phyloP scores from a whole-genome alignment of 176 grass and related monocot species.

The Coix lacrymajobi region DNA sequence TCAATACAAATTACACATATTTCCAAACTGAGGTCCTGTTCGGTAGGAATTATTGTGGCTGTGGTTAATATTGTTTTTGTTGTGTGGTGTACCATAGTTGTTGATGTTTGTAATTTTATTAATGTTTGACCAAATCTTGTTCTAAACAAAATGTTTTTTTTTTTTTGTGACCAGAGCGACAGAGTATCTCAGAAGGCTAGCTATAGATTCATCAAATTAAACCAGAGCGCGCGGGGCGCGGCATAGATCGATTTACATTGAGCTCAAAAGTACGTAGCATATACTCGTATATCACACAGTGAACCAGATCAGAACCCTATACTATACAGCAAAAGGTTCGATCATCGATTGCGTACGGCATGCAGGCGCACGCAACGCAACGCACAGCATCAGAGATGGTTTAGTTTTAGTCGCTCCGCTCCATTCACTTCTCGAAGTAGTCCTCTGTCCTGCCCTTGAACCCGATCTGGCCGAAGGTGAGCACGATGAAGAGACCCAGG shows the following conservation, averaged over 20 bases:
- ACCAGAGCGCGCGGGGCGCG: neutral
- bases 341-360: neutral
- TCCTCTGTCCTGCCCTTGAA: slow-evolving; percentile 96
- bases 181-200: neutral
- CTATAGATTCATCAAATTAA: neutral
- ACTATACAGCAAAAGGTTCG: slow-evolving; percentile 30
- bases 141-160: neutral
- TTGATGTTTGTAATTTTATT: no score
- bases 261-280: neutral
- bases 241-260: slow-evolving; percentile 13
- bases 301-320: slow-evolving; percentile 11
- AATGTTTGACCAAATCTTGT: neutral
- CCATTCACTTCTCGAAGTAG: slow-evolving; percentile 77
- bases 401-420: no score
- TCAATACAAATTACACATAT: no score
- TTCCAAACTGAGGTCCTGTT: no score
- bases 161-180: neutral
- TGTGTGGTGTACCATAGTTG: no score
- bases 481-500: slow-evolving; percentile 75
- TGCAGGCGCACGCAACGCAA: neutral
- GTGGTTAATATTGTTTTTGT: no score
- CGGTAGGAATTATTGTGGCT: no score
- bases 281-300: no score
- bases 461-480: slow-evolving; percentile 96
- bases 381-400: neutral